phyloP scores from a whole-genome alignment of 2,329 filamentous ascomycete genomes.

The Colletotrichum spaethianum region DNA sequence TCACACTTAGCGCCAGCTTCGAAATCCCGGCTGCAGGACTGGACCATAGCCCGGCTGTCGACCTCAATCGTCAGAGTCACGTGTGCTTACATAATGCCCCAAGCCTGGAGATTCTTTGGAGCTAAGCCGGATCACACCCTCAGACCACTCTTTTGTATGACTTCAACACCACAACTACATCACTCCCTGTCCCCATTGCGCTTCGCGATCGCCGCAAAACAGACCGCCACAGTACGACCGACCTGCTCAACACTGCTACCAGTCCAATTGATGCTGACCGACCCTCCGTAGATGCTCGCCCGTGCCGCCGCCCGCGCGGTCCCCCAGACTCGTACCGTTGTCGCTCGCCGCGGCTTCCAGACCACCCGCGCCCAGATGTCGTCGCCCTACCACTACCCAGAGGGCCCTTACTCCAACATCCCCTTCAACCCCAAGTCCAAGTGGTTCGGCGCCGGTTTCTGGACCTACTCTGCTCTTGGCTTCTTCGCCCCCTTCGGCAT shows the following conservation, averaged over 20 bases:
- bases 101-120: slow-evolving; percentile 31
- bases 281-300: slow-evolving; percentile 81
- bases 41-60: neutral
- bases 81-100: slow-evolving; percentile 29
- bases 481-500: slow-evolving; percentile 76
- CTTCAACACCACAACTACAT: slow-evolving; percentile 38
- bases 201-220: slow-evolving; percentile 28
- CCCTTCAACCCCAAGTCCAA: slow-evolving; percentile 96
- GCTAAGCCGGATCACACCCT: slow-evolving; percentile 35
- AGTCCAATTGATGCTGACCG: slow-evolving; percentile 56
- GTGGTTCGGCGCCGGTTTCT: slow-evolving; percentile 88
- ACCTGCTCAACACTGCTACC: neutral
- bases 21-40: slow-evolving; percentile 20
- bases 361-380: slow-evolving; percentile 87
- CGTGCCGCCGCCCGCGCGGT: slow-evolving; percentile 75
- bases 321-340: slow-evolving; percentile 74
- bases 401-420: slow-evolving; percentile 94
- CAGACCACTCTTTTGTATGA: slow-evolving; percentile 41
- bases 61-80: neutral
- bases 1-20: neutral
- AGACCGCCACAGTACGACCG: slow-evolving; percentile 31
- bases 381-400: slow-evolving; percentile 98
- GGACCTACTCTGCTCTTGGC: slow-evolving; percentile 74
- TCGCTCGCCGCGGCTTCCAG: slow-evolving; percentile 95
- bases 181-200: slow-evolving; percentile 33